Evolutionary conservation across 805 yeast species (phyloP).

Genomic region (Ogataea thermomethanolica): DNA sequence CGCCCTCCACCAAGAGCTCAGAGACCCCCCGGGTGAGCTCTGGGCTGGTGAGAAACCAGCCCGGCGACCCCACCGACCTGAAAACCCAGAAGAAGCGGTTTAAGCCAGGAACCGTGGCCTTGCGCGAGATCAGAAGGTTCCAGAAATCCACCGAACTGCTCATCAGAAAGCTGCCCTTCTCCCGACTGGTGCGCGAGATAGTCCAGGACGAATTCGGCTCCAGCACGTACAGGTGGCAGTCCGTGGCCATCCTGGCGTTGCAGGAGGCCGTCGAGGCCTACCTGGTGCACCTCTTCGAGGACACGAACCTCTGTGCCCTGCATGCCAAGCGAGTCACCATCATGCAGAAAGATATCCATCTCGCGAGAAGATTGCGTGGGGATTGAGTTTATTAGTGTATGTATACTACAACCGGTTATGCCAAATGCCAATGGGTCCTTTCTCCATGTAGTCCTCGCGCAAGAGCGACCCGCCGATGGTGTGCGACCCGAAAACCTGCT

Average conservation of each 20-base stretch:
- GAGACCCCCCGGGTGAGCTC: slow-evolving; percentile 16
- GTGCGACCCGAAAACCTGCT: slow-evolving; percentile 65
- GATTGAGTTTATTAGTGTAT: slow-evolving; percentile 10
- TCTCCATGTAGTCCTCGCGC: slow-evolving; percentile 67
- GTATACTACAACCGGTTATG: slow-evolving; percentile 26
- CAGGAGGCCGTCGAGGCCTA: slow-evolving; percentile 84
- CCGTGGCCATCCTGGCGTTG: slow-evolving; percentile 69
- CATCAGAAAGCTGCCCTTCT: slow-evolving; percentile 71
- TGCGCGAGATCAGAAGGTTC: slow-evolving; percentile 63
- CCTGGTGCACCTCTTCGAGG: slow-evolving; percentile 68
- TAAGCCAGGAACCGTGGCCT: slow-evolving; percentile 63
- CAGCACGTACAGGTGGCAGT: slow-evolving; percentile 71
- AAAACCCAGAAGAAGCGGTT: slow-evolving; percentile 38
- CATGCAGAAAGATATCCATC: slow-evolving; percentile 78
- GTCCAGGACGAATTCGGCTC: slow-evolving; percentile 59
- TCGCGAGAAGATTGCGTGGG: slow-evolving; percentile 50
- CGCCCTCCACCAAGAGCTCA: slow-evolving; percentile 6
- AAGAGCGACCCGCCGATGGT: slow-evolving; percentile 58
- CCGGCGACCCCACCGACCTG: slow-evolving; percentile 49
- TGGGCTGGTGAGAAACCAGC: slow-evolving; percentile 46
- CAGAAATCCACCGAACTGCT: slow-evolving; percentile 67
- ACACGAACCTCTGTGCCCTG: slow-evolving; percentile 71
- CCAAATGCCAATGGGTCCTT: slow-evolving; percentile 85
- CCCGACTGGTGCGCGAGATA: slow-evolving; percentile 70
- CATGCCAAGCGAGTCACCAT: slow-evolving; percentile 84